These are phyloP conservation scores for Moesziomyces sp. DNA, from an alignment of 1,284 basidiomycete genomes.

Conservation along the genomic window DNA sequence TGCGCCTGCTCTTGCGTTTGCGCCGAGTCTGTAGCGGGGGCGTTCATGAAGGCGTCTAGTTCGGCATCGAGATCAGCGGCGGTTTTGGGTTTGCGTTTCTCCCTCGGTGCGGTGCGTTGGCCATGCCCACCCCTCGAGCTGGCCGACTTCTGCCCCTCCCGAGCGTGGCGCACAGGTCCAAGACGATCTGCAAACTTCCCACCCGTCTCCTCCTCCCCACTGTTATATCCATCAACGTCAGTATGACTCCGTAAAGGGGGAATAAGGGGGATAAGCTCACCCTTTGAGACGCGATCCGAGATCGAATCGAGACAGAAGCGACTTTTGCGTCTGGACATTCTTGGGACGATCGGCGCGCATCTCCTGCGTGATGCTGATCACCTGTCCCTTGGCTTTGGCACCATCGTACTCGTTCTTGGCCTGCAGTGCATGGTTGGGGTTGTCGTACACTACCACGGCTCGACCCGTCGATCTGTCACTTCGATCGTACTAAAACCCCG, in stretches of 20 bases:
- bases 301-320: slow-evolving; percentile 45
- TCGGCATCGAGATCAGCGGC: slow-evolving; percentile 88
- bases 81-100: slow-evolving; percentile 72
- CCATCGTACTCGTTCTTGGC: slow-evolving; percentile 90
- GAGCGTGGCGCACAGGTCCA: slow-evolving; percentile 23
- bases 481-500: slow-evolving; percentile 79
- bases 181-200: slow-evolving; percentile 34
- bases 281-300: slow-evolving; percentile 41
- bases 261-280: slow-evolving; percentile 5
- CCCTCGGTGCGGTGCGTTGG: slow-evolving; percentile 16
- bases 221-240: neutral
- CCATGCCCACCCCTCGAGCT: neutral
- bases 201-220: slow-evolving; percentile 4
- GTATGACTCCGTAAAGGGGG: neutral
- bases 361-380: slow-evolving; percentile 56
- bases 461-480: slow-evolving; percentile 90
- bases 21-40: slow-evolving; percentile 13
- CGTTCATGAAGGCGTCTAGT: slow-evolving; percentile 85
- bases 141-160: neutral
- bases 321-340: slow-evolving; percentile 6
- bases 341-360: slow-evolving; percentile 39
- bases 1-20: neutral
- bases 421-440: slow-evolving; percentile 79
- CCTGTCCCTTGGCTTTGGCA: slow-evolving; percentile 80
- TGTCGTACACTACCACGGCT: slow-evolving; percentile 85